Evolutionary conservation across 2,329 filamentous ascomycete genomes (phyloP).

Genomic region (Malbranchea zuffiana): DNA sequence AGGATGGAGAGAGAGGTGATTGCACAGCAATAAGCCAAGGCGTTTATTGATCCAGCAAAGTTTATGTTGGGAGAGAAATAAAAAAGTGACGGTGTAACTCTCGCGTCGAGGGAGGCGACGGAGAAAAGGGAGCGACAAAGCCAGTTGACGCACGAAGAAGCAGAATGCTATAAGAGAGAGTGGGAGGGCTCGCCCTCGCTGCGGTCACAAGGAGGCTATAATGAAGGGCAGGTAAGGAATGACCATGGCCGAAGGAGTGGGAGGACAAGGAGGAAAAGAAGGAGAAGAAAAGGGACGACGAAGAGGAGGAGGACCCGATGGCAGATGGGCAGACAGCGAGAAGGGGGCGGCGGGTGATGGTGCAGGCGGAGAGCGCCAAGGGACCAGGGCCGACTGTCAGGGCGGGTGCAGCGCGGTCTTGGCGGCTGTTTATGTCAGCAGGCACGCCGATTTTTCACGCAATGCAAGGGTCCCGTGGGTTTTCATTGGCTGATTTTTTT

Average conservation of each 20-base stretch:
- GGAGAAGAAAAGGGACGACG: conserved; percentile 5
- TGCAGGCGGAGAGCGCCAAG: too few relatives aligned
- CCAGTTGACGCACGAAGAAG: conserved; percentile 10
- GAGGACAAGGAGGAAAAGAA: conserved; percentile 11
- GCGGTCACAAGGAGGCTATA: conserved; percentile 15
- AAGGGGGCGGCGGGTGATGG: too few relatives aligned
- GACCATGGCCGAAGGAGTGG: conserved; percentile 16
- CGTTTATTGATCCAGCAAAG: background rate
- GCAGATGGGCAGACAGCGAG: background rate
- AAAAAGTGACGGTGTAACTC: too few relatives aligned
- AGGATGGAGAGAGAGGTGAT: conserved; percentile 1
- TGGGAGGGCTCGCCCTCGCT: conserved; percentile 7
- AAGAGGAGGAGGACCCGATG: background rate
- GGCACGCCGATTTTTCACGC: too few relatives aligned
- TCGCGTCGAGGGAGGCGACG: background rate
- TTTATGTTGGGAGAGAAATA: background rate
- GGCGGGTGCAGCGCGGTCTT: too few relatives aligned
- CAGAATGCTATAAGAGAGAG: conserved; percentile 15
- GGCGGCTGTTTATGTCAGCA: too few relatives aligned
- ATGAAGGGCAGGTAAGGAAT: conserved; percentile 18
- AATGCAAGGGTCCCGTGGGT: too few relatives aligned
- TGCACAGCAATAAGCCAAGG: conserved; percentile 10
- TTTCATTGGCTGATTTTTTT: too few relatives aligned
- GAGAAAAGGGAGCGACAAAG: conserved; percentile 7
- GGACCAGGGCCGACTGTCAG: too few relatives aligned